Evolutionary conservation across 1,139 yeast species (phyloP).

Genomic region (Magnusiomyces ingens): DNA sequence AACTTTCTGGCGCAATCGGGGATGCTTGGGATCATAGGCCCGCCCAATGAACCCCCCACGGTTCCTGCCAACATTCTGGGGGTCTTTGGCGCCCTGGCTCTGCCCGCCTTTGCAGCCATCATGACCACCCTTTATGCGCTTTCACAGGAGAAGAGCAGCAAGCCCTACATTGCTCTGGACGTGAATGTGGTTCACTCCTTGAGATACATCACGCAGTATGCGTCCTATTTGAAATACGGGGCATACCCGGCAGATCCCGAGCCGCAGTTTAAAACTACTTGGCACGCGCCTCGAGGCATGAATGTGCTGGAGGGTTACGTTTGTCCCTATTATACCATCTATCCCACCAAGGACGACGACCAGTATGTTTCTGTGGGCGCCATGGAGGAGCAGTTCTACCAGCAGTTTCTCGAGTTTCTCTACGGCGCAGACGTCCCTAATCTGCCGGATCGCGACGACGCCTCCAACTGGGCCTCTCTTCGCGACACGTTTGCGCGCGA

Average conservation of each 20-base stretch:
- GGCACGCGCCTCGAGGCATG: background rate
- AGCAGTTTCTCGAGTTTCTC: too few species aligned
- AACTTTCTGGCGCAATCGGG: slow-evolving; percentile 18
- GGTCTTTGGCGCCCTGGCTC: slow-evolving; percentile 19
- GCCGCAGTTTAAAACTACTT: too few species aligned
- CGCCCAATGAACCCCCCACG: slow-evolving; percentile 12
- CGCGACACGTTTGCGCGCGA: slow-evolving; percentile 10
- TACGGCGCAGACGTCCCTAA: background rate
- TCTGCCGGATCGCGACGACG: slow-evolving; percentile 13
- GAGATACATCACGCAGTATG: slow-evolving; percentile 15
- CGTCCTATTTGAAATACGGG: slow-evolving; percentile 12
- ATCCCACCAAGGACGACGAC: slow-evolving; percentile 15
- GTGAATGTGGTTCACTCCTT: slow-evolving; percentile 19
- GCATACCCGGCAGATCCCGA: too few species aligned
- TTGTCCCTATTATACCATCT: slow-evolving; percentile 17
- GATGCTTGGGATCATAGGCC: slow-evolving; percentile 11
- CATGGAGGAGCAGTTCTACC: slow-evolving; percentile 19
- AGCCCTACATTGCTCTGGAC: slow-evolving; percentile 12
- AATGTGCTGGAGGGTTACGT: slow-evolving; percentile 18
- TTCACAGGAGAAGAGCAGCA: slow-evolving; percentile 1
- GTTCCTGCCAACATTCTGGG: slow-evolving; percentile 16
- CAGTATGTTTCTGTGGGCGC: slow-evolving; percentile 19
- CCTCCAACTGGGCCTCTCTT: slow-evolving; percentile 18
- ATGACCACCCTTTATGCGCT: slow-evolving; percentile 15
- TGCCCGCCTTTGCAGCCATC: slow-evolving; percentile 17